Conservation (phyloP, 805 yeast genomes). For the Jamesozyma spencerorum region DNA sequence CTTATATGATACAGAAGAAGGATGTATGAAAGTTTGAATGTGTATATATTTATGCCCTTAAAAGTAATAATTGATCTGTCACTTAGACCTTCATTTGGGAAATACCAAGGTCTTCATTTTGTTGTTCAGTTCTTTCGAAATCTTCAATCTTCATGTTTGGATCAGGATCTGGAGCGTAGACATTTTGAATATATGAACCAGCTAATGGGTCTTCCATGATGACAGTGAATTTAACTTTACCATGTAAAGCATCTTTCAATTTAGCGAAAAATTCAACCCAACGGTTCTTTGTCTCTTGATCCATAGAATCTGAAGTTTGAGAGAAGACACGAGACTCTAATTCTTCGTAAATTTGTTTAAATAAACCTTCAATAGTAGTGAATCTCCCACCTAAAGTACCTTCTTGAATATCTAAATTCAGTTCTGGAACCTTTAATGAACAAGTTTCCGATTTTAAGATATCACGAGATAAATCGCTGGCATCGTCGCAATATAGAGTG, state of each 20-base stretch:
- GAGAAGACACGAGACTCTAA: conserved; percentile 75
- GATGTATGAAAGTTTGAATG: too few relatives aligned
- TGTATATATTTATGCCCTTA: not conserved
- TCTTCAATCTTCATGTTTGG: conserved; percentile 93
- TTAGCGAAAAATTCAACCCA: conserved; percentile 75
- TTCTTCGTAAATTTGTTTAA: conserved; percentile 84
- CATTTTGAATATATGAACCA: conserved; percentile 90
- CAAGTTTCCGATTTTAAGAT: conserved; percentile 92
- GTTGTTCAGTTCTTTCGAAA: conserved; percentile 77
- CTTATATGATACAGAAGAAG: not conserved
- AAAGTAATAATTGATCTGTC: not conserved
- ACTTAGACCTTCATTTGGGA: conserved; percentile 33
- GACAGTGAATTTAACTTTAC: conserved; percentile 74
- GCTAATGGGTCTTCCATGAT: conserved; percentile 92
- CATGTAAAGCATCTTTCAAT: conserved; percentile 70
- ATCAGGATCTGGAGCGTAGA: conserved; percentile 97
- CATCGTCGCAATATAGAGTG: conserved; percentile 65
- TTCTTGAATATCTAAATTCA: conserved; percentile 80
- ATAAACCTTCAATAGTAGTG: conserved; percentile 90
- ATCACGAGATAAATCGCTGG: conserved; percentile 85
- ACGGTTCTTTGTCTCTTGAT: conserved; percentile 57
- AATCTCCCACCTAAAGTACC: conserved; percentile 98
- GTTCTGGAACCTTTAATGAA: conserved; percentile 75
- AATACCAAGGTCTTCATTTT: conserved; percentile 88
- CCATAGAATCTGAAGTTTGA: conserved; percentile 89